Conservation (phyloP, 108 stramenopile genomes). For the Nitzschia putrida region DNA sequence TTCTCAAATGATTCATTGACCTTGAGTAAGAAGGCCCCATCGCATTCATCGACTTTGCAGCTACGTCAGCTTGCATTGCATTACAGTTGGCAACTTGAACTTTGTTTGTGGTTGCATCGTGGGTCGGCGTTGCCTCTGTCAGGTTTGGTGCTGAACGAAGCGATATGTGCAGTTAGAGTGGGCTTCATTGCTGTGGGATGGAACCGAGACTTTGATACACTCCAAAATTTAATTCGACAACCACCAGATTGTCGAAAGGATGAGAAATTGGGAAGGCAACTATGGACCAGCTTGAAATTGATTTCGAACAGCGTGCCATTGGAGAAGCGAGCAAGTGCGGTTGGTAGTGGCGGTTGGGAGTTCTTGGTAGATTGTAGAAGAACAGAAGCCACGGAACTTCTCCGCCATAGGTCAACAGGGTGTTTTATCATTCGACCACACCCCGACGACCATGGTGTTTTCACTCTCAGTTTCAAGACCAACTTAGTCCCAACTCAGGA, state of each 20-base stretch:
- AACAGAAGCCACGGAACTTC: slow-evolving; percentile 81
- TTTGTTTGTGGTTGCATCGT: slow-evolving; percentile 85
- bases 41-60: slow-evolving; percentile 52
- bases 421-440: slow-evolving; percentile 87
- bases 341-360: slow-evolving; percentile 84
- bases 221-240: slow-evolving; percentile 67
- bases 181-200: slow-evolving; percentile 67
- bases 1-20: slow-evolving; percentile 58
- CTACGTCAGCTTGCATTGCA: slow-evolving; percentile 45
- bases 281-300: slow-evolving; percentile 82
- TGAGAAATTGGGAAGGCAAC: slow-evolving; percentile 61
- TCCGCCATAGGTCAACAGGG: slow-evolving; percentile 61
- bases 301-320: slow-evolving; percentile 30
- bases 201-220: slow-evolving; percentile 64
- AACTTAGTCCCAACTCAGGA: slow-evolving; percentile 65
- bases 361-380: slow-evolving; percentile 85
- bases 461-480: slow-evolving; percentile 86
- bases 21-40: slow-evolving; percentile 28
- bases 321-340: slow-evolving; percentile 29
- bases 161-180: slow-evolving; percentile 66
- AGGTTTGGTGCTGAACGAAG: slow-evolving; percentile 64
- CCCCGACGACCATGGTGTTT: slow-evolving; percentile 79
- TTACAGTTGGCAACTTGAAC: slow-evolving; percentile 77
- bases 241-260: slow-evolving; percentile 80
- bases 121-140: slow-evolving; percentile 72